Base-by-base conservation (phyloP, 192 early-diverging fungal species). In the Powellomyces hirtus region DNA sequence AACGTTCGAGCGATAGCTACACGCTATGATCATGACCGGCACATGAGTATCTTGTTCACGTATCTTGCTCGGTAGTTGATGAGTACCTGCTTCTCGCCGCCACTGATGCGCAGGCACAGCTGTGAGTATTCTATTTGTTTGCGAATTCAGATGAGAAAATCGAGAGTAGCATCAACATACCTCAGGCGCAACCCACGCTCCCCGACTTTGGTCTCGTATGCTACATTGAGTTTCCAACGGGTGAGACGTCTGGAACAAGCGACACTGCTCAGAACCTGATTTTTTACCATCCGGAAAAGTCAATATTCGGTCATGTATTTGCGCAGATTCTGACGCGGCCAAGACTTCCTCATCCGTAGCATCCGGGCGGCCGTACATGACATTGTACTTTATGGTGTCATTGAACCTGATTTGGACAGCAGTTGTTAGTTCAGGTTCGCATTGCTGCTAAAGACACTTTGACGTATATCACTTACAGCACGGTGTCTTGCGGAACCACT, bases 1-100 rank as follows among this genome's bases (percentile, higher is more conserved):
- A 94, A 75, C 1, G 92, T 94, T 18, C 92, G 68, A 22, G 91
- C 92, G 75, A 94, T 92, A 14, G 92, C 92, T 3, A 94, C 84
- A 37, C 92, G 78, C 75, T n/a, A n/a, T 93, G 92, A 75, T 95
- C 94, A 1, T n/a, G n/a, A n/a, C n/a, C n/a, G n/a, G n/a, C n/a
- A n/a, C n/a, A n/a, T n/a, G n/a, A n/a, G n/a, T n/a, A n/a, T n/a
- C n/a, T n/a, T n/a, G n/a, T n/a, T n/a, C n/a, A n/a, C n/a, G n/a
- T n/a, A n/a, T n/a, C n/a, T n/a, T n/a, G n/a, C n/a, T n/a, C n/a
- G n/a, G n/a, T n/a, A n/a, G n/a, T n/a, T n/a, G n/a, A n/a, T n/a
- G n/a, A n/a, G n/a, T n/a, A n/a, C n/a, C n/a, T 60, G 59, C 59
- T 60, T 60, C 38, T 60, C 59, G 34, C 59, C 59, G 36, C 59